Evolutionary conservation across 768 basidiomycete species (phyloP), one percentile per base, ranked within the genome.

Genomic region (Lyophyllum shimeji): DNA sequence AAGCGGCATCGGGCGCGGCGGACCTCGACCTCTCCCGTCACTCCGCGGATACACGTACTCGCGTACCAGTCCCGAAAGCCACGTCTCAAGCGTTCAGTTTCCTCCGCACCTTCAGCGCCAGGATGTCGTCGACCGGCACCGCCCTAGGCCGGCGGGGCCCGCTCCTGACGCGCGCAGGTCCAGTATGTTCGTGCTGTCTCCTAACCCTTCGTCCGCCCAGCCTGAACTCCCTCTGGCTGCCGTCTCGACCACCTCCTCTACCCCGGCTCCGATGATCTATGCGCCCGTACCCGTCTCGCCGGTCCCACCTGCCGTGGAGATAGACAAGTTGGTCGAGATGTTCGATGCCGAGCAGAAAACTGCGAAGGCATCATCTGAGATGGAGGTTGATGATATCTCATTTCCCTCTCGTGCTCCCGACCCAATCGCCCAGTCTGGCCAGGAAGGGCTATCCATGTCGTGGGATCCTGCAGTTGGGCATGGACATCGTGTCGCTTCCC

Each of bases 11-110:
- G 61, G 63, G 6, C 61, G 65, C 43, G 60, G 62, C 34, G 72
- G 68, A 1, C 66, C 72, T 23, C 70, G 71, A 18, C 68, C 71
- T 0, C 63, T 64, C 24, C 70, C 69, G 53, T 67, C 76, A 12
- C 69, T 72, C 53, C 71, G 73, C 54, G 76, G 75, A 21, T 63
- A 74, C 55, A 75, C 77, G 3, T 71, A 69, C 53, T 71, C 71
- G 18, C 54, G 67, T 48, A 43, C 59, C 46, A 17, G 20, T 21
- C n/a, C 54, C 3, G 57, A 53, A 21, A 57, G 27, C 3, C 46
- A 43, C 43, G 51, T 61, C 17, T 66, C 65, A 12, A 59, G 57
- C 24, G 43, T 66, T 1, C 57, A 59, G 9, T 66, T 64, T 18
- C 65, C 65, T 7, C 50, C 34, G 24, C 50, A 50, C n/a, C 34